Base-by-base conservation (phyloP, 2,329 filamentous ascomycete genomes). In the Ascochyta rabiei region DNA sequence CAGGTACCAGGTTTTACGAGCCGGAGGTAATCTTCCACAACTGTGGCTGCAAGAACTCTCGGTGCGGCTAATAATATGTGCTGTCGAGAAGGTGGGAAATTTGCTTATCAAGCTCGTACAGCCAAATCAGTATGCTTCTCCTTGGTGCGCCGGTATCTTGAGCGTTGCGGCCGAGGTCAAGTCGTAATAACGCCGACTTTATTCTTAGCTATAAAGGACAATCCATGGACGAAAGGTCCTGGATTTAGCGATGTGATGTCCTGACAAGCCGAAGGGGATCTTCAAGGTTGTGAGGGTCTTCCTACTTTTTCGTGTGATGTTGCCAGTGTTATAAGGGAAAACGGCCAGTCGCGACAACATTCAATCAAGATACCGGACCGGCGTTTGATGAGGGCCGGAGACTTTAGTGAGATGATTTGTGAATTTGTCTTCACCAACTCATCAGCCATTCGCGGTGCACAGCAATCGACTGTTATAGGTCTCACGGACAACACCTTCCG, bases 401-500 rank as follows among this genome's bases (percentile, higher is more conserved):
- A 21, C 38, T 21, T 42, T 7, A 37, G 6, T 39, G 39, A 23
- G 7, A 15, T 4, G 10, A 21, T 35, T 18, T 18, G 23, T 15
- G 23, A 35, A 28, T 42, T 30, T 18, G 23, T 39, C 28, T 19
- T 46, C 23, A 26, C 42, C 21, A 37, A 23, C 34, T 39, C 41
- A 42, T 46, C 34, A 38, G 13, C 30, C 15, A 19, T 24, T 26
- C 33, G n/a, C 23, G 31, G 19, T 33, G 19, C 21, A 46, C 24
- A 26, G 31, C 10, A 21, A 21, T 24, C 41, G 34, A 41, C 35
- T 16, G 21, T 42, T 43, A 23, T 34, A 18, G 34, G 10, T 35
- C 23, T 48, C 28, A 19, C 34, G 46, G 41, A 15, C 38, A 49
- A 31, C 37, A 50, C 47, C 52, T 55, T 46, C 52, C 52, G 24